Evolutionary conservation across 1,139 yeast genomes (phyloP).

Genomic region (Kurtzmaniella quercitrusa): DNA sequence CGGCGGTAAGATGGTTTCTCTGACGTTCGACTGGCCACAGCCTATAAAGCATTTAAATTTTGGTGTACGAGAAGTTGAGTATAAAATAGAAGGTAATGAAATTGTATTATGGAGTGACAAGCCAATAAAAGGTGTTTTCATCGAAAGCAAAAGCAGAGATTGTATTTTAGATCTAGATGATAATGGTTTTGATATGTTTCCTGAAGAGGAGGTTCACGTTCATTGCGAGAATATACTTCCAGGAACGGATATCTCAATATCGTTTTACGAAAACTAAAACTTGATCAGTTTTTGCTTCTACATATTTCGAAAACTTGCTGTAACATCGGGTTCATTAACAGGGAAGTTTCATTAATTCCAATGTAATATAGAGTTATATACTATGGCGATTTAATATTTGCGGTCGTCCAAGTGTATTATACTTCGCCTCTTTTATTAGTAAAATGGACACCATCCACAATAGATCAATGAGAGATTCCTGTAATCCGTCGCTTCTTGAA

Average conservation of each 20-base stretch:
- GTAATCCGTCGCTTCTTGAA: conserved; percentile 69
- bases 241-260: neutral
- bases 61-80: conserved; percentile 14
- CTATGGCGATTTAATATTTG: neutral
- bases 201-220: conserved; percentile 23
- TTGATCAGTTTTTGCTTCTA: neutral
- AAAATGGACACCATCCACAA: conserved; percentile 77
- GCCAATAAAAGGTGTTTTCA: conserved; percentile 40
- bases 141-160: conserved; percentile 17
- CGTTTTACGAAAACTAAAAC: neutral
- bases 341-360: no score
- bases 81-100: conserved; percentile 18
- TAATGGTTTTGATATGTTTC: conserved; percentile 44
- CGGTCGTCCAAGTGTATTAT: neutral
- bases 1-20: conserved; percentile 19
- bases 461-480: conserved; percentile 71
- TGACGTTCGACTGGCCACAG: conserved; percentile 50
- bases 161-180: conserved; percentile 21
- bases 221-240: neutral
- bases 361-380: neutral
- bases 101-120: conserved; percentile 8
- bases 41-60: conserved; percentile 39
- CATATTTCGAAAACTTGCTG: no score
- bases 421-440: conserved; percentile 14
- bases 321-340: no score